These are phyloP conservation scores for Nepenthes alata DNA, from an alignment of 179 eudicot genomes.

Conservation along the genomic window DNA sequence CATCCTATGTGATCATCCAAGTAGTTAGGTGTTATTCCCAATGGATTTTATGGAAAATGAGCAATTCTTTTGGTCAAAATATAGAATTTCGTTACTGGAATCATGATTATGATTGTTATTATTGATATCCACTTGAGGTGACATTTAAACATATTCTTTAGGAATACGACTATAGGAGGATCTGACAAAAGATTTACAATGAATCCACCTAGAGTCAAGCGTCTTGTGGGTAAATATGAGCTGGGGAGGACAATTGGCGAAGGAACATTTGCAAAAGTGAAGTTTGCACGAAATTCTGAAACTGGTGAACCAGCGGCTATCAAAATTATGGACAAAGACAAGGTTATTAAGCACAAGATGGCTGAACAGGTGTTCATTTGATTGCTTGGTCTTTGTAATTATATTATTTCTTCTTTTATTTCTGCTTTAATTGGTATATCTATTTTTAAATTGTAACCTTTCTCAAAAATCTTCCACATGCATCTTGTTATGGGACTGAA, in stretches of 20 bases:
- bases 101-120: neutral
- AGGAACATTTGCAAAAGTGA: conserved; percentile 95
- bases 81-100: too few species aligned
- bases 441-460: neutral
- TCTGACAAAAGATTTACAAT: conserved; percentile 17
- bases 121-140: conserved; percentile 3
- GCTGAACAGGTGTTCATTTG: conserved; percentile 61
- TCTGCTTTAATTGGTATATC: neutral
- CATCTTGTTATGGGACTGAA: too few species aligned
- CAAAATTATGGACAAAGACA: conserved; percentile 87
- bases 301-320: conserved; percentile 82
- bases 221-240: conserved; percentile 79
- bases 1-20: too few species aligned
- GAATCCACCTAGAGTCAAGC: conserved; percentile 71
- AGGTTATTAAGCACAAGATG: conserved; percentile 85
- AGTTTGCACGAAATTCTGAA: conserved; percentile 75
- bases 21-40: too few species aligned
- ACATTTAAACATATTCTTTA: conserved; percentile 11
- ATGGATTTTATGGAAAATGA: too few species aligned
- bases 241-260: conserved; percentile 98
- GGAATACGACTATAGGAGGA: conserved; percentile 8
- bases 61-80: too few species aligned
- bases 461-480: neutral
- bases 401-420: neutral
- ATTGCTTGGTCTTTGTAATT: conserved; percentile 1